A percentile compares a stretch with the other conserved stretches of the same genome.
These are phyloP conservation scores for Coniophora puteana DNA, from an alignment of 1,284 basidiomycete species.

Conservation along the genomic window DNA sequence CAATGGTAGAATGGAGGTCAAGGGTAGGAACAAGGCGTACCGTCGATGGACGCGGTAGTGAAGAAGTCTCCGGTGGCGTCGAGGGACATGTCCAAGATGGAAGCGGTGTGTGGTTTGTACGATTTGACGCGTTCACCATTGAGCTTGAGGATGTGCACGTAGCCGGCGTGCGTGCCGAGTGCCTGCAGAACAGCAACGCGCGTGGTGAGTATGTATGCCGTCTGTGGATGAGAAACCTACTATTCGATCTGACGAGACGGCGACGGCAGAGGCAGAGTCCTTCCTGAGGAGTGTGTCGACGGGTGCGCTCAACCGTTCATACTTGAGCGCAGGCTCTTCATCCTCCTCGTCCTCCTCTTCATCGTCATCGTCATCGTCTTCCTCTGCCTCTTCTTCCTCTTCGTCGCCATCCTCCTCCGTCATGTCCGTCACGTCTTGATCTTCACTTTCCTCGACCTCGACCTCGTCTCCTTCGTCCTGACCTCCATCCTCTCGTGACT, in stretches of 20 bases:
- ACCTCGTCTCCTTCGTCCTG: slow-evolving; percentile 6
- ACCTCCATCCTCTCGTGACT: slow-evolving; percentile 6
- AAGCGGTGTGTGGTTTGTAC: slow-evolving; percentile 90
- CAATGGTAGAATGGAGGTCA: slow-evolving; percentile 11
- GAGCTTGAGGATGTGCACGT: slow-evolving; percentile 84
- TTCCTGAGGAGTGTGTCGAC: slow-evolving; percentile 82
- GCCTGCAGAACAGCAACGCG: slow-evolving; percentile 43
- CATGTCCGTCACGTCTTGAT: slow-evolving; percentile 15
- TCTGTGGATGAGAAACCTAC: slow-evolving; percentile 38
- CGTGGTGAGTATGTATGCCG: slow-evolving; percentile 5
- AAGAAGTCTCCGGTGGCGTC: slow-evolving; percentile 89
- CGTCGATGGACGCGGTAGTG: slow-evolving; percentile 92
- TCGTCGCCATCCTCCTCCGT: slow-evolving; percentile 25
- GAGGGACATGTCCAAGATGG: slow-evolving; percentile 82
- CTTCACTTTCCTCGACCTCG: slow-evolving; percentile 1
- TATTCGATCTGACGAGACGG: slow-evolving; percentile 73
- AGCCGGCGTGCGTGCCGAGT: slow-evolving; percentile 88
- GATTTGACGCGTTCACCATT: slow-evolving; percentile 84
- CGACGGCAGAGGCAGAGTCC: slow-evolving; percentile 83
- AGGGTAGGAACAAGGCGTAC: slow-evolving; percentile 39
- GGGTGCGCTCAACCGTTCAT: slow-evolving; percentile 76
- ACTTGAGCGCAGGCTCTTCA: slow-evolving; percentile 88
- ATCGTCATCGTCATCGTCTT: slow-evolving; percentile 46
- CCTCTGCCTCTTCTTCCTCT: slow-evolving; percentile 32
- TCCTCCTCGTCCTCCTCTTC: slow-evolving; percentile 65